Conservation (phyloP, 2,329 filamentous ascomycete species). For the Botrytis fabae region DNA sequence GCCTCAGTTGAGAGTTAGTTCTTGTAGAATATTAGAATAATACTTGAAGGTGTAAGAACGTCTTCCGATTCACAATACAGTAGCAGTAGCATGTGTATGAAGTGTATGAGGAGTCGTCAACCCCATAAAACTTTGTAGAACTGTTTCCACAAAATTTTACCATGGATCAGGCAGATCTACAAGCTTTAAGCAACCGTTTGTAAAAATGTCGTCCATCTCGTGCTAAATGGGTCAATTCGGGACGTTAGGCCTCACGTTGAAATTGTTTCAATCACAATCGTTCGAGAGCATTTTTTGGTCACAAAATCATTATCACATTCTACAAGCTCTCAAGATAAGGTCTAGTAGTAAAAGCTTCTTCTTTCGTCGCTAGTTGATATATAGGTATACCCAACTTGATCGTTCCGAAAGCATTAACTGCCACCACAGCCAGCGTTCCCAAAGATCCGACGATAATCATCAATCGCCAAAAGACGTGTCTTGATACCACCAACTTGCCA, state of each 20-base stretch:
- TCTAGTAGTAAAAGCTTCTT: not conserved
- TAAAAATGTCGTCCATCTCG: not conserved
- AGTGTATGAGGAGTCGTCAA: not conserved
- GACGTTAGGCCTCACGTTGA: not conserved
- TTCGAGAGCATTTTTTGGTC: no score
- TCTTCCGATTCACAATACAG: not conserved
- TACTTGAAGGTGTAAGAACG: not conserved
- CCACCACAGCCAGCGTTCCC: not conserved
- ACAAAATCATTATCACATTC: not conserved
- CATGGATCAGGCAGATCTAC: not conserved
- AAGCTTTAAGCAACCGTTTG: not conserved
- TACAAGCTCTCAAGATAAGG: not conserved
- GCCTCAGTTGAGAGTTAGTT: not conserved
- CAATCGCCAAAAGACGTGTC: not conserved
- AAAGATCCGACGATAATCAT: not conserved
- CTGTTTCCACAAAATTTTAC: not conserved
- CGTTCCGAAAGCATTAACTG: not conserved
- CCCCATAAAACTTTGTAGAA: not conserved
- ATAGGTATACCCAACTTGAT: not conserved
- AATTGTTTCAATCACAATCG: not conserved
- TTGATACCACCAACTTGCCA: not conserved
- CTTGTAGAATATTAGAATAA: not conserved
- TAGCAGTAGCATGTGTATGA: not conserved
- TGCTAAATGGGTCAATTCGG: not conserved
- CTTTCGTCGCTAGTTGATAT: not conserved